Conservation (phyloP, 1,284 basidiomycete species). For the Cryptococcus jaspeensis region DNA sequence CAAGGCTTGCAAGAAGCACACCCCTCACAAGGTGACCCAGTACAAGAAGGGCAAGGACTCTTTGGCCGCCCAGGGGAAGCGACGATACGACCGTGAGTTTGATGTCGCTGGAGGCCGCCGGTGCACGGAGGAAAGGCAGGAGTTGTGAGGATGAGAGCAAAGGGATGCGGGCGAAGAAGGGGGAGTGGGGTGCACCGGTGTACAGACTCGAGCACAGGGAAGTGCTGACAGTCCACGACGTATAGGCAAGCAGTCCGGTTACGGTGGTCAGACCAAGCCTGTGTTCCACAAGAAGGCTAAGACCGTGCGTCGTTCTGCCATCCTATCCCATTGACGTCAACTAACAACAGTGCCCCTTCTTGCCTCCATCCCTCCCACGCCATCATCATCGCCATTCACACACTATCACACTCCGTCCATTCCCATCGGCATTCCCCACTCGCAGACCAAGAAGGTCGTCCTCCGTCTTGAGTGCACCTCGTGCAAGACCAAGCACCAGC, state of each 20-base stretch:
- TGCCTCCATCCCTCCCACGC: background rate
- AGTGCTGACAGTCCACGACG: background rate
- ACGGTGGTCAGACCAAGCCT: slow-evolving; percentile 99
- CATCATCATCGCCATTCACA: background rate
- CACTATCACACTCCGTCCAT: background rate
- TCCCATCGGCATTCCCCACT: background rate
- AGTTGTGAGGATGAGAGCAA: background rate
- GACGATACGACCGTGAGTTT: slow-evolving; percentile 85
- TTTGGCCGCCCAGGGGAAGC: slow-evolving; percentile 96
- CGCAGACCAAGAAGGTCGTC: slow-evolving; percentile 95
- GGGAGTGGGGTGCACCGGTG: background rate
- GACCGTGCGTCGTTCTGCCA: slow-evolving; percentile 37
- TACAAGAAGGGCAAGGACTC: slow-evolving; percentile 99
- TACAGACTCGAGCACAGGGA: background rate
- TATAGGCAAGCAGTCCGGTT: slow-evolving; percentile 84
- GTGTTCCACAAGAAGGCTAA: slow-evolving; percentile 84
- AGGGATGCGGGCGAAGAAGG: background rate
- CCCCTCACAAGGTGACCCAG: slow-evolving; percentile 95
- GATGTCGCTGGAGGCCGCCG: background rate
- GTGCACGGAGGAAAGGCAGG: background rate
- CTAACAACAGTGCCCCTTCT: too few relatives aligned
- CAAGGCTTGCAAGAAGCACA: slow-evolving; percentile 98
- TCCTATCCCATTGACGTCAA: background rate
- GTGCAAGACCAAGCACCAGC: slow-evolving; percentile 98
- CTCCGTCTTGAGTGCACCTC: slow-evolving; percentile 95